phyloP scores from a whole-genome alignment of 2,329 filamentous ascomycete genomes.

The Rosellinia necatrix region DNA sequence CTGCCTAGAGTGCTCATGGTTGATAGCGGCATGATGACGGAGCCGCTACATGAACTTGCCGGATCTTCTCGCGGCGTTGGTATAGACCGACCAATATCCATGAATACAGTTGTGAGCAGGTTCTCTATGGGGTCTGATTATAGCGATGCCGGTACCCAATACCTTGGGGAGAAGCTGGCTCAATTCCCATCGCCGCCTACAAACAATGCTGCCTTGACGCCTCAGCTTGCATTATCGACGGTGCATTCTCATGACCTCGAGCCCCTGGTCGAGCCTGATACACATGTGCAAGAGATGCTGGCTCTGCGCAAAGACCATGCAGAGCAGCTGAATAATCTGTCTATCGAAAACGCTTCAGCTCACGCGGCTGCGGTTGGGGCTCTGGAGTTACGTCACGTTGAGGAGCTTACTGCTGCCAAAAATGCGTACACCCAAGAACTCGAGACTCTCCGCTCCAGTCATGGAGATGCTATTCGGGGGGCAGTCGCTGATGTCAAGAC shows the following conservation, averaged over 20 bases:
- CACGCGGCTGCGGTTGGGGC: constrained; percentile 33
- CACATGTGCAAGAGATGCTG: constrained; percentile 43
- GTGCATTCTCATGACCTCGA: constrained; percentile 52
- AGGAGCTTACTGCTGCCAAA: constrained; percentile 23
- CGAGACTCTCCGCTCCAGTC: constrained; percentile 22
- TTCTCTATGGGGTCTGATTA: constrained; percentile 54
- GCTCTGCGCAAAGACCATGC: constrained; percentile 38
- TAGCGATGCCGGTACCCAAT: constrained; percentile 58
- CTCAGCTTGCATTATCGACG: constrained; percentile 49
- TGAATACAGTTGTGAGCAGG: constrained; percentile 51
- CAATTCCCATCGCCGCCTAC: constrained; percentile 54
- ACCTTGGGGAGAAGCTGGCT: constrained; percentile 57
- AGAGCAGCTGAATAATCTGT: constrained; percentile 32
- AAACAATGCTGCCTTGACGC: constrained; percentile 39
- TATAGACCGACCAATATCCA: constrained; percentile 46
- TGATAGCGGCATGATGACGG: constrained; percentile 65
- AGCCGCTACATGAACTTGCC: constrained; percentile 48
- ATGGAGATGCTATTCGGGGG: constrained; percentile 22
- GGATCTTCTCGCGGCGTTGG: constrained; percentile 36
- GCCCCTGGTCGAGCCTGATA: constrained; percentile 31
- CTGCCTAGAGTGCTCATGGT: constrained; percentile 61
- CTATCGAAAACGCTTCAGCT: constrained; percentile 33
- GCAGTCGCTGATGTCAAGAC: constrained; percentile 22
- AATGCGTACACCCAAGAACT: constrained; percentile 27
- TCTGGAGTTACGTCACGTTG: constrained; percentile 32